Conservation (phyloP, 768 basidiomycete species). For the Saitozyma podzolica region DNA sequence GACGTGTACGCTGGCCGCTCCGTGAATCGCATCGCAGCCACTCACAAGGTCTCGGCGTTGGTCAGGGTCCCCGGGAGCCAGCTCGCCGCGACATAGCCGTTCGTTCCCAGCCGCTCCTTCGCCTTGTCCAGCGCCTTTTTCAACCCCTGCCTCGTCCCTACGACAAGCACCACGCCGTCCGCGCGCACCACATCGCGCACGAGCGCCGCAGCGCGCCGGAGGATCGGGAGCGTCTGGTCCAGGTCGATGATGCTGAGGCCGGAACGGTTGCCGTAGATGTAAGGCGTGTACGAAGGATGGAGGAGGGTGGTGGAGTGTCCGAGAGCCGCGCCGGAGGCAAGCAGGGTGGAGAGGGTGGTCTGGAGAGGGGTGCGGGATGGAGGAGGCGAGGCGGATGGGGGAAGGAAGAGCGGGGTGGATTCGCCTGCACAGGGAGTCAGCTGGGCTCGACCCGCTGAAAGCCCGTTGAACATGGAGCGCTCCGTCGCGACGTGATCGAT, state of each 20-base stretch:
- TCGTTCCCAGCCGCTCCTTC: constrained; percentile 71
- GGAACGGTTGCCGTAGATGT: constrained; percentile 86
- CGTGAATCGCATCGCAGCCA: background rate
- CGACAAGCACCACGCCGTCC: constrained; percentile 83
- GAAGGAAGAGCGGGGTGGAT: constrained; percentile 18
- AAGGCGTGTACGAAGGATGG: constrained; percentile 89
- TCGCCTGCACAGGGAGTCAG: constrained; percentile 7
- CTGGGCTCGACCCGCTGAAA: background rate
- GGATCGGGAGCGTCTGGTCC: constrained; percentile 85
- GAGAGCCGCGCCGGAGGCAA: constrained; percentile 90
- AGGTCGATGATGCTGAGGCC: constrained; percentile 92
- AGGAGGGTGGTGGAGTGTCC: constrained; percentile 75
- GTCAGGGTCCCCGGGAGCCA: constrained; percentile 97
- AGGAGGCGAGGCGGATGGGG: background rate
- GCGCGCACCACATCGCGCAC: constrained; percentile 76
- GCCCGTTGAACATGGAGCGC: background rate
- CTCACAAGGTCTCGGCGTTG: constrained; percentile 59
- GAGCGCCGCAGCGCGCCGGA: constrained; percentile 85
- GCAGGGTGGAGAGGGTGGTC: constrained; percentile 79
- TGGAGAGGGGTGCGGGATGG: constrained; percentile 56
- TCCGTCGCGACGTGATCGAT: too few species aligned
- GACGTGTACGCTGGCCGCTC: too few species aligned
- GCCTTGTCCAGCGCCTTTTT: constrained; percentile 73
- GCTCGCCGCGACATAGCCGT: constrained; percentile 77
- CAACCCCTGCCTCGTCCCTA: constrained; percentile 66